A percentile compares a stretch with the other conserved stretches of the same genome.
phyloP scores from a whole-genome alignment of 768 basidiomycete genomes.

The Mycena vitilis region DNA sequence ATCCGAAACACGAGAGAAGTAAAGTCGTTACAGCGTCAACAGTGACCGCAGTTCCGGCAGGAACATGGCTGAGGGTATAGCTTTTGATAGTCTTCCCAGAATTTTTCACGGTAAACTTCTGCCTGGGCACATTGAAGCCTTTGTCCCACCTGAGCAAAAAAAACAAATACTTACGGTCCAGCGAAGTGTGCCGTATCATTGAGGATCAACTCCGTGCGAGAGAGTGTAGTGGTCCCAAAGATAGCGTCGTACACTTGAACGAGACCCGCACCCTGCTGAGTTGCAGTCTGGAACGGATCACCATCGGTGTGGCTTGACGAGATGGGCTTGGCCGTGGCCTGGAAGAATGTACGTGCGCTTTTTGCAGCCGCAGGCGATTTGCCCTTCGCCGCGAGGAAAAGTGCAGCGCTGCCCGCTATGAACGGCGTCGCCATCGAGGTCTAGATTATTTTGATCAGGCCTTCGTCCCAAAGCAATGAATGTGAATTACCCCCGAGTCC shows the following conservation, averaged over 20 bases:
- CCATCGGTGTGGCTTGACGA: conserved; percentile 59
- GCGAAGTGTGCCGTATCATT: conserved; percentile 74
- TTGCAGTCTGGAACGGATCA: conserved; percentile 63
- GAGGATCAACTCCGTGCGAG: conserved; percentile 65
- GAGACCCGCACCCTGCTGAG: conserved; percentile 67
- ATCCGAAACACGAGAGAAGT: neutral
- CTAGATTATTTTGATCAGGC: neutral
- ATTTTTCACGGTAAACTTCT: conserved; percentile 65
- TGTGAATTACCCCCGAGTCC: conserved; percentile 45
- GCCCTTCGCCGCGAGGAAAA: conserved; percentile 55
- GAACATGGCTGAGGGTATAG: conserved; percentile 64
- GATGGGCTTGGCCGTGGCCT: conserved; percentile 58
- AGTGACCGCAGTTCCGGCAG: conserved; percentile 62
- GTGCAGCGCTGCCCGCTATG: conserved; percentile 58
- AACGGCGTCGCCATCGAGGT: conserved; percentile 61
- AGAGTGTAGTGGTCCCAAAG: conserved; percentile 61
- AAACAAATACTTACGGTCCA: conserved; percentile 47
- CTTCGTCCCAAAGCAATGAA: neutral
- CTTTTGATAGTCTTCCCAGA: conserved; percentile 53
- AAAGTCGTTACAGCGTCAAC: neutral
- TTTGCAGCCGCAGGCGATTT: conserved; percentile 44
- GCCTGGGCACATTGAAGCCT: conserved; percentile 46
- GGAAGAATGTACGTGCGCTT: conserved; percentile 47
- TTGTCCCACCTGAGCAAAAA: conserved; percentile 23
- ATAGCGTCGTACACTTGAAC: conserved; percentile 71